Percentiles rank a stretch among this genome's conserved stretches.
Evolutionary conservation across 768 basidiomycete species (phyloP).

Genomic region (Neoboletus brunneissimus): DNA sequence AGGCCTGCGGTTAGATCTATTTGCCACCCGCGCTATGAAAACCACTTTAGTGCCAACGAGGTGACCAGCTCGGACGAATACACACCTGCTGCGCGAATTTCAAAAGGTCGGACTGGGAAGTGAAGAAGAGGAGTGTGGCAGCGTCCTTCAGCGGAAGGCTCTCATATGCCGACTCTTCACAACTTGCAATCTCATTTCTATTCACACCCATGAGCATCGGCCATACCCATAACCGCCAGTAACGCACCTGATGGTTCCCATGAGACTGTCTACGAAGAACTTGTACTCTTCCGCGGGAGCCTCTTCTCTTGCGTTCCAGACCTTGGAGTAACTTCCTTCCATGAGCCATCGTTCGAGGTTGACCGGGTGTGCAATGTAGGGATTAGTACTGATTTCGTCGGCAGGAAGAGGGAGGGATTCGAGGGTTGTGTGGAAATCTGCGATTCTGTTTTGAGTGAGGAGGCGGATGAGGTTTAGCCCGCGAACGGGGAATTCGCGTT

Average conservation of each 20-base stretch:
- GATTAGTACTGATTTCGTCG: conserved; percentile 63
- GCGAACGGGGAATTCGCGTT: conserved; percentile 83
- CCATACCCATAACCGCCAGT: not conserved
- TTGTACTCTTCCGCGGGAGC: conserved; percentile 94
- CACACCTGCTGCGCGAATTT: conserved; percentile 78
- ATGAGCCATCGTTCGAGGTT: conserved; percentile 96
- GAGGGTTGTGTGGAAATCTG: conserved; percentile 95
- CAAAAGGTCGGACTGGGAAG: conserved; percentile 72
- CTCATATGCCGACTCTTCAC: conserved; percentile 91
- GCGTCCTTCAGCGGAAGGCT: conserved; percentile 90
- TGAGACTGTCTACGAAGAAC: conserved; percentile 88
- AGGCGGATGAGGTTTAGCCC: conserved; percentile 94
- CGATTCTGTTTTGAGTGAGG: conserved; percentile 93
- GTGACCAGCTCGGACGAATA: not conserved
- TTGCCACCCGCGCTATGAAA: conserved; percentile 74
- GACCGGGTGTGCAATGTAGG: conserved; percentile 79
- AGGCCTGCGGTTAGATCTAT: conserved; percentile 66
- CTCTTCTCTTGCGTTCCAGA: conserved; percentile 92
- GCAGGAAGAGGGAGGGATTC: conserved; percentile 80
- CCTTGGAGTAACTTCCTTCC: conserved; percentile 98
- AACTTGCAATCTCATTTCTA: conserved; percentile 96
- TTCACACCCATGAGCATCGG: conserved; percentile 2
- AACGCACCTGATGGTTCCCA: conserved; percentile 87
- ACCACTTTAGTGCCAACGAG: not conserved
- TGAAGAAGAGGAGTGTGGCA: conserved; percentile 88